Evolutionary conservation across 805 yeast species (phyloP), one percentile per base, ranked within the genome.

Genomic region (Starmera amethionina): DNA sequence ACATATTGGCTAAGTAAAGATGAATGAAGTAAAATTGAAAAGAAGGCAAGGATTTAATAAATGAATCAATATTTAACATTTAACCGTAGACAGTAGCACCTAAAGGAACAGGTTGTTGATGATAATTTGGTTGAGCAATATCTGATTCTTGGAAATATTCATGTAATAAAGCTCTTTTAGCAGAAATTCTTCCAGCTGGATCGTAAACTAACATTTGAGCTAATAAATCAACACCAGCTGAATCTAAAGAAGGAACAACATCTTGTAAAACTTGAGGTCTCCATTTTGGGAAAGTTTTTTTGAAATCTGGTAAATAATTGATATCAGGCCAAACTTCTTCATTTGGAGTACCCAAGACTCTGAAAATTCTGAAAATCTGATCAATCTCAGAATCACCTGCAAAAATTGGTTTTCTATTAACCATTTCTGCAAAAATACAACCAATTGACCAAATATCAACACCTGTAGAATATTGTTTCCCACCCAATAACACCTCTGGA

Each of bases 391-490:
- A 87, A 59, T 93, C 96, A 6, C 98, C 98, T 0, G 97, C 95
- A 65, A 93, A 90, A 40, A 93, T 62, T 8, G 98, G 97, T 59
- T 86, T 86, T 41, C 98, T 79, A 52, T 88, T 86, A 42, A 89
- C 87, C 97, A 93, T 89, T 60, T 93, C 98, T 7, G 97, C 98
- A 60, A 93, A 84, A 37, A 93, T 93, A 58, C 97, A 89, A 13
- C 98, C 98, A 45, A 90, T 84, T 10, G 96, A 86, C 98, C 98
- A 93, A 83, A 93, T 88, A 60, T 93, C 98, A 39, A 93, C 96
- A 15, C 97, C 97, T 0, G 97, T 93, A 30, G 96, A 86, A 62
- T 93, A 93, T 55, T 93, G 97, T 50, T 94, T 85, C 4, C 97
- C 96, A 12, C 98, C 98, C 48, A 93, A 73, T 45, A 93, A 67